phyloP scores from a whole-genome alignment of 768 basidiomycete genomes.

The Mycena galericulata region DNA sequence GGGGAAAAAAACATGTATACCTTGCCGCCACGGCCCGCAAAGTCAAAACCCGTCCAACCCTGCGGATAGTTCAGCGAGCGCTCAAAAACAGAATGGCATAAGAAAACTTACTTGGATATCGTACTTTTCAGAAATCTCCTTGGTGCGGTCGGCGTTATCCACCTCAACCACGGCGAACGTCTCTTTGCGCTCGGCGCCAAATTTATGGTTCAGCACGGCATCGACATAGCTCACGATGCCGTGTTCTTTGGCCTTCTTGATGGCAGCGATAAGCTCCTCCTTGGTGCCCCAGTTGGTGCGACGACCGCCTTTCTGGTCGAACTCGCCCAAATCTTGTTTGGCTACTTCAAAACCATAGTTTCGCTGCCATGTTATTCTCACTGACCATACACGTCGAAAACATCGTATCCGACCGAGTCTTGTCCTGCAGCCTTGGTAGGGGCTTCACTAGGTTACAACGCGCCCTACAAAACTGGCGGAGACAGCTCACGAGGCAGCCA shows the following conservation, averaged over 20 bases:
- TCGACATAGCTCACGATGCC: conserved; percentile 71
- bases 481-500: conserved; percentile 38
- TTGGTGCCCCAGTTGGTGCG: conserved; percentile 79
- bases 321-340: conserved; percentile 57
- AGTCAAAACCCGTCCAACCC: conserved; percentile 76
- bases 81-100: background rate
- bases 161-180: conserved; percentile 66
- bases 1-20: conserved; percentile 40
- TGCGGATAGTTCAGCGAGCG: conserved; percentile 35
- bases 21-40: conserved; percentile 69
- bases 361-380: background rate
- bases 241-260: conserved; percentile 60
- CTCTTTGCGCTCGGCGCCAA: conserved; percentile 75
- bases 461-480: too few species aligned
- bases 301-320: conserved; percentile 64
- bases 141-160: conserved; percentile 54
- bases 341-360: too few species aligned
- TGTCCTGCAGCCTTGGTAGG: conserved; percentile 42
- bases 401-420: conserved; percentile 40
- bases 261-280: conserved; percentile 66
- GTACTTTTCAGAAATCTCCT: conserved; percentile 42
- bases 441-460: conserved; percentile 25
- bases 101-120: conserved; percentile 32
- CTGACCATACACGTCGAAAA: conserved; percentile 54
- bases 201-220: conserved; percentile 72